Conservation (phyloP, 345 rosid genomes). For the Hibiscus syriacus region DNA sequence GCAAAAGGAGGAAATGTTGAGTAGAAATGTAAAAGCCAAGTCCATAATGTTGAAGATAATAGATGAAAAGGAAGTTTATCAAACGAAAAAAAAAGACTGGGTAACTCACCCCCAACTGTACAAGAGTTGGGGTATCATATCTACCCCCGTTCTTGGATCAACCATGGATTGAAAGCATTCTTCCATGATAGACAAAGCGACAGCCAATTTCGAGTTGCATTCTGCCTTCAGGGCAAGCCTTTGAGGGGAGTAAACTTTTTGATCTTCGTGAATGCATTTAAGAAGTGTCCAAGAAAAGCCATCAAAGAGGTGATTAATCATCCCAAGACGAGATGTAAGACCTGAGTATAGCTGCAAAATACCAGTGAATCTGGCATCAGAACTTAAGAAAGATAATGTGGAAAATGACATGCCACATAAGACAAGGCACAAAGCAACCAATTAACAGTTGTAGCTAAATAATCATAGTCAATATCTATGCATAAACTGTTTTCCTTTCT, state of each 20-base stretch:
- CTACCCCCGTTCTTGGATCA: constrained; percentile 87
- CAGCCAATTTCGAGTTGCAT: constrained; percentile 88
- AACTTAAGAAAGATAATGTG: not conserved
- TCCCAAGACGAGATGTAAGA: constrained; percentile 53
- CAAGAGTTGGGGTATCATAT: constrained; percentile 86
- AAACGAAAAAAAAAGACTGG: not conserved
- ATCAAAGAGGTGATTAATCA: constrained; percentile 40
- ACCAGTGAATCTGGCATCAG: constrained; percentile 2
- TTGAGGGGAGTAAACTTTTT: constrained; percentile 62
- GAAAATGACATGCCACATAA: not conserved
- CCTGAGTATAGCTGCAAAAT: constrained; percentile 8
- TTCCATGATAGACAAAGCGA: constrained; percentile 88
- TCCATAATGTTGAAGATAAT: not conserved
- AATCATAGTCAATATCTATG: not conserved
- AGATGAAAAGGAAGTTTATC: not conserved
- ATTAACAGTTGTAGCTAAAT: not conserved
- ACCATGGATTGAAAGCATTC: constrained; percentile 92
- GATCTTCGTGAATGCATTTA: constrained; percentile 77
- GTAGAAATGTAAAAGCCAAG: not conserved
- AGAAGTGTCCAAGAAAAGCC: constrained; percentile 77
- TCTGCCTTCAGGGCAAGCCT: constrained; percentile 76
- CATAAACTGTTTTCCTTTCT: not conserved
- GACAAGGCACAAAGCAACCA: constrained; percentile 1
- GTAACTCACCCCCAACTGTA: constrained; percentile 77
- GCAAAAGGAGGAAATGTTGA: not conserved